A percentile compares a stretch with the other conserved stretches of the same genome.
Conservation (phyloP, 208 protist species). For the Crithidia acanthocephali region DNA sequence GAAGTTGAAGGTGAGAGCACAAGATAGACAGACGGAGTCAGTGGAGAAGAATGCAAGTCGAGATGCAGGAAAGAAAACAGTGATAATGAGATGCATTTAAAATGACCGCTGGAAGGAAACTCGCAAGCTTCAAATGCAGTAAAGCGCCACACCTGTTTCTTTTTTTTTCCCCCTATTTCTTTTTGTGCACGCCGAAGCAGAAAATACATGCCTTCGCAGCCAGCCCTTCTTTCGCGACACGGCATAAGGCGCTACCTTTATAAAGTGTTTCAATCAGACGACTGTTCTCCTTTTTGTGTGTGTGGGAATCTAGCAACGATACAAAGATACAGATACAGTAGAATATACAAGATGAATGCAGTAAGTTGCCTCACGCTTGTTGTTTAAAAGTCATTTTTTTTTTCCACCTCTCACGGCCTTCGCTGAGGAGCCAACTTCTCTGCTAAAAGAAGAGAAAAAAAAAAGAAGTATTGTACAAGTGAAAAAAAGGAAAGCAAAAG, state of each 20-base stretch:
- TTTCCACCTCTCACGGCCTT: too few relatives aligned
- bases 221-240: too few relatives aligned
- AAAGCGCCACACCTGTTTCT: neutral
- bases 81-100: too few relatives aligned
- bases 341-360: neutral
- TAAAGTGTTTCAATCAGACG: too few relatives aligned
- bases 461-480: slow-evolving; percentile 7
- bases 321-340: neutral
- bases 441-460: neutral
- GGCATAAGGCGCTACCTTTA: too few relatives aligned
- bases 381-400: neutral
- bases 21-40: neutral
- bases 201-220: too few relatives aligned
- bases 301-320: neutral
- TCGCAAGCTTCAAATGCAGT: neutral
- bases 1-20: neutral
- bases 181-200: neutral
- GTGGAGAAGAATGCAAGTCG: too few relatives aligned
- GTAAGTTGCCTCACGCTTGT: neutral
- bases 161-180: neutral
- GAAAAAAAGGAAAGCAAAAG: neutral
- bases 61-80: too few relatives aligned
- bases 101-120: too few relatives aligned
- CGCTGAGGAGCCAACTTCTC: too few relatives aligned
- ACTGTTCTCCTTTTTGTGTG: slow-evolving; percentile 8